Evolutionary conservation across 2,329 filamentous ascomycete genomes (phyloP), one percentile per base, ranked within the genome.

Genomic region (Metarhizium brunneum): DNA sequence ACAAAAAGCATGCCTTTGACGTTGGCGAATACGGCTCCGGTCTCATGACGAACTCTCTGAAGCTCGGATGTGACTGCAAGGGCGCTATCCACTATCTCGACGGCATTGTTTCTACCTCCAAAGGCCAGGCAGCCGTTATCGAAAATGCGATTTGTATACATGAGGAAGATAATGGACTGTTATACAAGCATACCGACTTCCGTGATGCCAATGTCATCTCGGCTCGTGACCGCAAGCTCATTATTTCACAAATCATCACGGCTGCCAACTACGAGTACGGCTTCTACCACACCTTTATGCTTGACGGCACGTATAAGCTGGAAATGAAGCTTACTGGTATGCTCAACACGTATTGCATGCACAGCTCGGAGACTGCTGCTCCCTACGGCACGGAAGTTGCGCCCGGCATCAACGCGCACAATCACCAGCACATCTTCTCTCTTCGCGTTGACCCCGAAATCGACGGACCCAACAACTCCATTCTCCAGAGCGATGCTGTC

Each of bases 341-440:
- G 62, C 66, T 72, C 61, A 72, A 71, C 60, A 71, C 68, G 14
- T 71, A 70, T 61, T 69, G 65, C 62, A 59, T 88, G 63, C 65
- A 68, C 47, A 55, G 68, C 3, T 57, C 56, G 40, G 69, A 71
- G 61, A 62, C 63, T 2, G 69, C 69, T 8, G 61, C 60, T 11
- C 73, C 71, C 0, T 86, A 79, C 63, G 83, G 82, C 10, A 87
- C 82, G 47, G 76, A 86, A n/a, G 84, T 89, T 0, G 76, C 77
- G 0, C 78, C 80, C 0, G 83, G 83, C 0, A 79, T 83, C 2
- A 71, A 85, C 30, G 85, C 84, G 0, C 82, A 84, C 57, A 85
- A 87, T 68, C 85, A 88, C 61, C 85, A 88, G 65, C 85, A 88
- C 70, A 78, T 88, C 56, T 88, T 88, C 67, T 80, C 76, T n/a